Evolutionary conservation across 2,329 filamentous ascomycete genomes (phyloP), one percentile per base, ranked within the genome.

Genomic region (Penicillium olsonii): DNA sequence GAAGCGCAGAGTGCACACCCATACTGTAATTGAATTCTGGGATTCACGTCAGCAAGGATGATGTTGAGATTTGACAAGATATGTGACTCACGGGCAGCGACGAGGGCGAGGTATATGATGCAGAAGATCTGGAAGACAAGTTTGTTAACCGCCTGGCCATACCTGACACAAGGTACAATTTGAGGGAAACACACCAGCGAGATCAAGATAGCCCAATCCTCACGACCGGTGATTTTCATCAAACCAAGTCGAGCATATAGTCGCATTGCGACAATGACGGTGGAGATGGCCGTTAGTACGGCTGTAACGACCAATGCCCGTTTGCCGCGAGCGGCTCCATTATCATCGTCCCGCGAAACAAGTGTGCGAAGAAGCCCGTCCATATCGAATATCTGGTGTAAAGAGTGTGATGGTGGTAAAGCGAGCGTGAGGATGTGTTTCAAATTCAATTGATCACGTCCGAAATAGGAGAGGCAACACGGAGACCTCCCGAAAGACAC

Each of bases 141-240:
- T 33, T 4, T 11, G 10, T 53, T 37, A 49, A 27, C 11, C 22
- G 26, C 39, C 37, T 9, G 8, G 14, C n/a, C 12, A 8, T 2
- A n/a, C n/a, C 37, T 8, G 8, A n/a, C n/a, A 10, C 5, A 2
- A 14, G n/a, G 11, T 35, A 17, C 12, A 22, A 5, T 31, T 11
- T 4, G 12, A 31, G 4, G 10, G 31, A 7, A 15, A 40, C 60
- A 24, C 50, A 66, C 59, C 54, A 67, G 24, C 40, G 66, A 60
- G 15, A 54, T 40, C 5, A 67, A 12, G 48, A 68, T 65, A n/a
- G 55, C 59, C 57, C 60, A 67, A 46, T 68, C 66, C 45, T 68
- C 66, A n/a, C 60, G 63, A n/a, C 65, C 66, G 24, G 57, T 66
- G n/a, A 60, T 45, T 38, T 67, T 68, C 55, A 68, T 62, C 45